Conservation (phyloP, 2,329 filamentous ascomycete species). For the Blumeria hordei region DNA sequence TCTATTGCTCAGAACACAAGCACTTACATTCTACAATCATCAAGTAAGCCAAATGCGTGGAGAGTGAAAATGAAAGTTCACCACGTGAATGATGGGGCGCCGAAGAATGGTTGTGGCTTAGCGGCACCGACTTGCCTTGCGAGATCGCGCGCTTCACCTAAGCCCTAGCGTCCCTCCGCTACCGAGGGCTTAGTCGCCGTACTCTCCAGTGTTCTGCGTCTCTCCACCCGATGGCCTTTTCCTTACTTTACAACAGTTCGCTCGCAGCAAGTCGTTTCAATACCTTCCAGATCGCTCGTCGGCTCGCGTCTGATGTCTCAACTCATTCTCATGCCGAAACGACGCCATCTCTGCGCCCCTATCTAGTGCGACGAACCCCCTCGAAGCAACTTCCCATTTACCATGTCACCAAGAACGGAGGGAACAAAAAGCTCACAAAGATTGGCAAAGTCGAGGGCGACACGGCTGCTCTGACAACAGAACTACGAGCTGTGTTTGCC, state of each 20-base stretch:
- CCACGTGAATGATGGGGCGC: too few species aligned
- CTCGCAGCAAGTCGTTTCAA: constrained; percentile 11
- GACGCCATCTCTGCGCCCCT: not conserved
- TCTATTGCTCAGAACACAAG: too few species aligned
- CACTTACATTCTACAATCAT: too few species aligned
- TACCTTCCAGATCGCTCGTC: constrained; percentile 3
- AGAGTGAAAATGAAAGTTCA: too few species aligned
- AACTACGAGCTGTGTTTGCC: constrained; percentile 34
- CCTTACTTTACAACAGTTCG: constrained; percentile 11
- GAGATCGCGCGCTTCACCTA: too few species aligned
- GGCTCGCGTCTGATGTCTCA: not conserved
- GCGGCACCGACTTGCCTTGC: too few species aligned
- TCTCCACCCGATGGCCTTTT: constrained; percentile 6
- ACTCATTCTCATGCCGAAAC: too few species aligned
- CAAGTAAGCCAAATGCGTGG: too few species aligned
- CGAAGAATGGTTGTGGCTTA: too few species aligned
- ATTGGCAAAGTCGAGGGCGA: constrained; percentile 66
- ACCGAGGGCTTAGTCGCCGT: too few species aligned
- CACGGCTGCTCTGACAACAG: constrained; percentile 32
- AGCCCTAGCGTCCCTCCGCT: too few species aligned
- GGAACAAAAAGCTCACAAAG: constrained; percentile 48
- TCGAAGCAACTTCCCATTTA: constrained; percentile 59
- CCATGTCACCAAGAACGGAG: constrained; percentile 44
- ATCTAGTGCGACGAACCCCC: constrained; percentile 42
- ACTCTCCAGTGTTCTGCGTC: too few species aligned